A percentile compares a stretch with the other conserved stretches of the same genome.
These are phyloP conservation scores for Colletotrichum salicis DNA, from an alignment of 2,329 filamentous ascomycete genomes.

Conservation along the genomic window DNA sequence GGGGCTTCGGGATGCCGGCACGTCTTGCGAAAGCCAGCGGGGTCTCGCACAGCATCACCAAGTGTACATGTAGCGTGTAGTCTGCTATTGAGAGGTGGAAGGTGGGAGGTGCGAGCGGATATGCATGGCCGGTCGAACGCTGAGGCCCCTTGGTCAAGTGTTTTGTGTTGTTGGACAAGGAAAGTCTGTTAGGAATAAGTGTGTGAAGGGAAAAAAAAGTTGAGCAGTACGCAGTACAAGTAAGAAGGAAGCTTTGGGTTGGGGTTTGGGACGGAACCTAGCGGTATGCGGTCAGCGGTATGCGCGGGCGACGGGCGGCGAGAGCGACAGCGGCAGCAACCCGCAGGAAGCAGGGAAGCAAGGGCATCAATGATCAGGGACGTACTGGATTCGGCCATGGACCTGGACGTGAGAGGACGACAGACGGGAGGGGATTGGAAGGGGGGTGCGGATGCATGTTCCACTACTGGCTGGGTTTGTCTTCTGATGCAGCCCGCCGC, in stretches of 20 bases:
- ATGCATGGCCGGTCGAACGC: conserved; percentile 28
- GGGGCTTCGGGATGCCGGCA: conserved; percentile 33
- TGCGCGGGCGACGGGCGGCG: conserved; percentile 6
- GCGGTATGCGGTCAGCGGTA: conserved; percentile 6
- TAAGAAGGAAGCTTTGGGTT: conserved; percentile 21
- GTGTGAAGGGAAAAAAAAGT: conserved; percentile 6
- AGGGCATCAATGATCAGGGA: neutral
- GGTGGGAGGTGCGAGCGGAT: conserved; percentile 25
- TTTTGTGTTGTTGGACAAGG: conserved; percentile 26
- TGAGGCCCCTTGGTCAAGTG: conserved; percentile 30
- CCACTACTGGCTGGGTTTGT: neutral
- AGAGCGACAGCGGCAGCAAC: conserved; percentile 1
- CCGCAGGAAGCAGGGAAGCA: neutral
- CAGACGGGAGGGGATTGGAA: neutral
- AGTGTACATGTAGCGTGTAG: neutral
- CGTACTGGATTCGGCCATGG: neutral
- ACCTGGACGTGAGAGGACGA: neutral
- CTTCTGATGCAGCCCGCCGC: conserved; percentile 4
- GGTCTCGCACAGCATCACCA: conserved; percentile 31
- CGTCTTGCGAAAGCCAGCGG: conserved; percentile 29
- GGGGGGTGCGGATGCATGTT: conserved; percentile 1
- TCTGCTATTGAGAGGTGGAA: neutral
- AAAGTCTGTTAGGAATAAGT: conserved; percentile 26
- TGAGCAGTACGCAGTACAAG: neutral
- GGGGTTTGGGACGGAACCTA: conserved; percentile 21